Conservation (phyloP, 495 filamentous ascomycete genomes). For the Aspergillus wentii region DNA sequence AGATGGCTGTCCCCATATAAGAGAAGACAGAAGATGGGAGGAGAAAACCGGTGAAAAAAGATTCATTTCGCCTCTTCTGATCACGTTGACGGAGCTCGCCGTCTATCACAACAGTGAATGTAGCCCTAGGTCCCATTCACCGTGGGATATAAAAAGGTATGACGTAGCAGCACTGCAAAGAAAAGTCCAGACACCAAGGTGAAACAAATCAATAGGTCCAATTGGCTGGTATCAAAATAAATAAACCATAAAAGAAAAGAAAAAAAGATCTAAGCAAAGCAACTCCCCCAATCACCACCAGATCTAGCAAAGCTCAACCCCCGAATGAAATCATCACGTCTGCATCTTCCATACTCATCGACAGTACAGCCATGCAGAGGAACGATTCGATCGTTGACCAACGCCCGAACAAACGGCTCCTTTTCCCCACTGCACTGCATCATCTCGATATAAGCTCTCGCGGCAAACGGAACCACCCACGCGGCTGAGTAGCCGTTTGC, state of each 20-base stretch:
- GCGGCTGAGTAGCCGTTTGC: conserved; percentile 59
- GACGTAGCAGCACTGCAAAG: too few relatives aligned
- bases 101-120: too few relatives aligned
- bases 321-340: conserved; percentile 57
- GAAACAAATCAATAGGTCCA: too few relatives aligned
- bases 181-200: not conserved
- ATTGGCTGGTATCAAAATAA: too few relatives aligned
- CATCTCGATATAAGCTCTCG: conserved; percentile 77
- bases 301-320: conserved; percentile 64
- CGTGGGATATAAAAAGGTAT: too few relatives aligned
- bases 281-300: conserved; percentile 68
- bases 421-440: conserved; percentile 54
- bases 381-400: conserved; percentile 79
- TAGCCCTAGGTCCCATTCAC: too few relatives aligned
- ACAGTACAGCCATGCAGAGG: conserved; percentile 61
- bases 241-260: too few relatives aligned
- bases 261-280: conserved; percentile 42
- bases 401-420: conserved; percentile 63
- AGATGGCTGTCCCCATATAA: too few relatives aligned
- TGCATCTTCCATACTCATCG: conserved; percentile 65
- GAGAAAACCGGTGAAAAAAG: too few relatives aligned
- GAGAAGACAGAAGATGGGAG: too few relatives aligned
- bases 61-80: too few relatives aligned
- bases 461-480: conserved; percentile 78
- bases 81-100: too few relatives aligned